These are phyloP conservation scores for Rhamnella rubrinervis DNA, from an alignment of 331 rosid species.

Conservation along the genomic window DNA sequence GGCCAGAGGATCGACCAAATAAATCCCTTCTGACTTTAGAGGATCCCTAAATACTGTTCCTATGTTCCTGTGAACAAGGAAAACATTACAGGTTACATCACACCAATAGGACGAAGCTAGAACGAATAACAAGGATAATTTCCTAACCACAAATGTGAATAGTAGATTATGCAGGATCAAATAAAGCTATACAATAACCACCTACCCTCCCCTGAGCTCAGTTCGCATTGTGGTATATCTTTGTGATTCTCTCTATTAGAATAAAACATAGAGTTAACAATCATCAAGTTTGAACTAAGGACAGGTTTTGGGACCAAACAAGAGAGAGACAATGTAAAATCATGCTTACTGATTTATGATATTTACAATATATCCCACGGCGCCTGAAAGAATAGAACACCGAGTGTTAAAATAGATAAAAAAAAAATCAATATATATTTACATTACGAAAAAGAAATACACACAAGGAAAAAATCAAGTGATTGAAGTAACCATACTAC, in stretches of 20 bases:
- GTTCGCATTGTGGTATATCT: slow-evolving; percentile 67
- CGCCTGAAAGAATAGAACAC: slow-evolving; percentile 60
- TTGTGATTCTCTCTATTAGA: slow-evolving; percentile 65
- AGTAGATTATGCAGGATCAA: neutral
- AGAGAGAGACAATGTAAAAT: slow-evolving; percentile 12
- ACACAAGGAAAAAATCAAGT: neutral
- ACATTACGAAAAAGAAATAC: neutral
- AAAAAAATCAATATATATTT: slow-evolving; percentile 15
- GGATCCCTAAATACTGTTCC: slow-evolving; percentile 62
- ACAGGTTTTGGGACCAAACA: slow-evolving; percentile 23
- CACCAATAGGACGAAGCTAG: slow-evolving; percentile 13
- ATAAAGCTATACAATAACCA: slow-evolving; percentile 18
- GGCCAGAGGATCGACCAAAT: slow-evolving; percentile 71
- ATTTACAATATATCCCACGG: slow-evolving; percentile 70
- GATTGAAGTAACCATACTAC: neutral
- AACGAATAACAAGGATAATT: slow-evolving; percentile 18
- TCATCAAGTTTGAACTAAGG: neutral
- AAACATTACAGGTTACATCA: neutral
- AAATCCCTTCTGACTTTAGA: slow-evolving; percentile 69
- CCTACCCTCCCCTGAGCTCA: slow-evolving; percentile 97
- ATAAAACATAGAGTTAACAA: slow-evolving; percentile 13
- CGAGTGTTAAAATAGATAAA: slow-evolving; percentile 15
- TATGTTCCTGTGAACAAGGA: slow-evolving; percentile 60
- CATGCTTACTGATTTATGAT: slow-evolving; percentile 72
- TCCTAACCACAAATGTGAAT: slow-evolving; percentile 2